A percentile compares a stretch with the other conserved stretches of the same genome.
Conservation (phyloP, 2,329 filamentous ascomycete species). For the Emmonsiellopsis sp. region DNA sequence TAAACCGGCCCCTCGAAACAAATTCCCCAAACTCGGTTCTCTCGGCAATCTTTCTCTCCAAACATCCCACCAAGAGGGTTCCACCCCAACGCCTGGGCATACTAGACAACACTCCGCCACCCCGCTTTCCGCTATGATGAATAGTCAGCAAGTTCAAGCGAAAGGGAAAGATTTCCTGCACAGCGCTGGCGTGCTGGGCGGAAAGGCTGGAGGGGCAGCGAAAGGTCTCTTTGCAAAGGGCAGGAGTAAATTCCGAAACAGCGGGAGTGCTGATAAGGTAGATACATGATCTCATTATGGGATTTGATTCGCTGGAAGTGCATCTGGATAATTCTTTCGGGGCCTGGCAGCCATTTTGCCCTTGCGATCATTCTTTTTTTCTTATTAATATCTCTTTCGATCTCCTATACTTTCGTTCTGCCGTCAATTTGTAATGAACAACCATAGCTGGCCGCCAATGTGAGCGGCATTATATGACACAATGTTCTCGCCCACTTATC, state of each 20-base stretch:
- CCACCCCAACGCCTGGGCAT: slow-evolving; percentile 26
- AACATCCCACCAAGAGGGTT: slow-evolving; percentile 21
- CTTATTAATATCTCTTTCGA: slow-evolving; percentile 3
- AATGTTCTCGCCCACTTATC: slow-evolving; percentile 13
- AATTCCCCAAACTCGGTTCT: slow-evolving; percentile 34
- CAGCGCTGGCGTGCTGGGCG: slow-evolving; percentile 62
- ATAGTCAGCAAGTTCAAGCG: slow-evolving; percentile 59
- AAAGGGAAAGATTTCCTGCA: slow-evolving; percentile 87
- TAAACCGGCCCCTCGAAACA: slow-evolving; percentile 24
- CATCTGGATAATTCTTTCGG: neutral
- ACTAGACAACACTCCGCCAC: slow-evolving; percentile 27
- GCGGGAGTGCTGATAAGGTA: slow-evolving; percentile 69
- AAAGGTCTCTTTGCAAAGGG: slow-evolving; percentile 89
- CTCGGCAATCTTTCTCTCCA: slow-evolving; percentile 21
- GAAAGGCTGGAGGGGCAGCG: slow-evolving; percentile 67
- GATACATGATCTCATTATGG: slow-evolving; percentile 55
- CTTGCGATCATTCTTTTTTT: neutral
- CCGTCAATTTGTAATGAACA: slow-evolving; percentile 3
- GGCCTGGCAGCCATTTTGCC: neutral
- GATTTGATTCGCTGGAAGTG: slow-evolving; percentile 8
- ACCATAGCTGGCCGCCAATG: neutral
- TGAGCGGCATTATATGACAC: slow-evolving; percentile 6
- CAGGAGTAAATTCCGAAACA: slow-evolving; percentile 67
- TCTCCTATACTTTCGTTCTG: slow-evolving; percentile 5
- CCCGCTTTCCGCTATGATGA: slow-evolving; percentile 33